Conservation (phyloP, 2,329 filamentous ascomycete species). For the Colletotrichum camelliae region DNA sequence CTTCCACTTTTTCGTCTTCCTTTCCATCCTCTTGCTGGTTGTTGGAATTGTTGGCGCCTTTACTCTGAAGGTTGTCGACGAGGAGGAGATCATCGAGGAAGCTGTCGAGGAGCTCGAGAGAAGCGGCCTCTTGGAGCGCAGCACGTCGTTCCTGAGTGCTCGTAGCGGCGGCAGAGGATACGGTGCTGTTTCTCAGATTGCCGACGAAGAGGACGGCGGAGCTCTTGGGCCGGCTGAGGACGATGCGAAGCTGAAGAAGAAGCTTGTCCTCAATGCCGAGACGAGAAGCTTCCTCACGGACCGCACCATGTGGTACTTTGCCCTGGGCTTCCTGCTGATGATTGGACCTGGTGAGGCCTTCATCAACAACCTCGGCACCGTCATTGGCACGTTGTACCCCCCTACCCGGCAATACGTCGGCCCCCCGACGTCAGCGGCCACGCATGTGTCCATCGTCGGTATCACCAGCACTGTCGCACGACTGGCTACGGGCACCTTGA, state of each 20-base stretch:
- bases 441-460: slow-evolving; percentile 92
- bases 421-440: slow-evolving; percentile 69
- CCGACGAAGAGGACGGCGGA: slow-evolving; percentile 52
- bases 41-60: slow-evolving; percentile 79
- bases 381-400: slow-evolving; percentile 84
- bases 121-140: slow-evolving; percentile 81
- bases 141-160: slow-evolving; percentile 64
- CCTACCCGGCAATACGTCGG: slow-evolving; percentile 50
- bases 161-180: slow-evolving; percentile 58
- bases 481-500: slow-evolving; percentile 86
- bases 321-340: slow-evolving; percentile 88
- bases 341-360: slow-evolving; percentile 97
- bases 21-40: slow-evolving; percentile 72
- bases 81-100: slow-evolving; percentile 86
- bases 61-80: slow-evolving; percentile 78
- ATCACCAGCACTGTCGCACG: slow-evolving; percentile 90
- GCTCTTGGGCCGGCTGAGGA: slow-evolving; percentile 41
- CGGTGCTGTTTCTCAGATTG: slow-evolving; percentile 58
- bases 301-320: slow-evolving; percentile 94
- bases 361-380: slow-evolving; percentile 95
- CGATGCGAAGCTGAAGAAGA: slow-evolving; percentile 74
- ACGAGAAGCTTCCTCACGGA: slow-evolving; percentile 85
- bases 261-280: slow-evolving; percentile 89
- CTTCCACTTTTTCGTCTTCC: slow-evolving; percentile 86
- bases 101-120: slow-evolving; percentile 90